phyloP scores from a whole-genome alignment of 768 basidiomycete genomes.

The Harrya chromipes region DNA sequence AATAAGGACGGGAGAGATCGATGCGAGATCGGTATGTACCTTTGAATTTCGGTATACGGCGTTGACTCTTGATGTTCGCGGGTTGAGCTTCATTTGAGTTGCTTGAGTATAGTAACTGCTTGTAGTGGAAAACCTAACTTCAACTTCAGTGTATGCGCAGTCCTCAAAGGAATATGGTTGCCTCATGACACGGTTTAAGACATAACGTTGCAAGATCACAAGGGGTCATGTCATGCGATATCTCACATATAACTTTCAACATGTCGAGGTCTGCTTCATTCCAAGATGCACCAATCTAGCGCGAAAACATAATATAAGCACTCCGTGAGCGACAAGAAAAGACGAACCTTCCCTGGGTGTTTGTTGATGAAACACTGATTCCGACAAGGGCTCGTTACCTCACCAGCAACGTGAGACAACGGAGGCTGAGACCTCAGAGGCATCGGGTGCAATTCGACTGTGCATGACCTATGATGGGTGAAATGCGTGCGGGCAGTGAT shows the following conservation, averaged over 20 bases:
- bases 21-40: conserved; percentile 12
- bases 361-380: conserved; percentile 27
- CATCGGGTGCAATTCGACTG: conserved; percentile 25
- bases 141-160: conserved; percentile 2
- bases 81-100: not conserved
- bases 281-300: conserved; percentile 36
- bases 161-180: conserved; percentile 17
- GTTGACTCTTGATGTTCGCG: conserved; percentile 6
- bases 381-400: conserved; percentile 22
- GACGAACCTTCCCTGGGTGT: conserved; percentile 13
- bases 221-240: conserved; percentile 43
- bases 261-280: conserved; percentile 35
- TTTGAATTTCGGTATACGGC: conserved; percentile 13
- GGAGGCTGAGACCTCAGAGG: not conserved
- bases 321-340: not conserved
- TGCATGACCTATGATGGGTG: conserved; percentile 10
- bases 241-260: conserved; percentile 38
- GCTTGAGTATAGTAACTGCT: conserved; percentile 6
- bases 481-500: conserved; percentile 10
- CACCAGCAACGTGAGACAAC: not conserved
- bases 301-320: not conserved
- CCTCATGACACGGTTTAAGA: conserved; percentile 60
- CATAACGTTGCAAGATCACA: conserved; percentile 57
- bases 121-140: conserved; percentile 24
- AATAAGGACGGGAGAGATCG: conserved; percentile 5